Percentiles rank a stretch among this genome's conserved stretches.
Evolutionary conservation across 2,329 filamentous ascomycete genomes (phyloP).

Genomic region (Phialocephala sp.): DNA sequence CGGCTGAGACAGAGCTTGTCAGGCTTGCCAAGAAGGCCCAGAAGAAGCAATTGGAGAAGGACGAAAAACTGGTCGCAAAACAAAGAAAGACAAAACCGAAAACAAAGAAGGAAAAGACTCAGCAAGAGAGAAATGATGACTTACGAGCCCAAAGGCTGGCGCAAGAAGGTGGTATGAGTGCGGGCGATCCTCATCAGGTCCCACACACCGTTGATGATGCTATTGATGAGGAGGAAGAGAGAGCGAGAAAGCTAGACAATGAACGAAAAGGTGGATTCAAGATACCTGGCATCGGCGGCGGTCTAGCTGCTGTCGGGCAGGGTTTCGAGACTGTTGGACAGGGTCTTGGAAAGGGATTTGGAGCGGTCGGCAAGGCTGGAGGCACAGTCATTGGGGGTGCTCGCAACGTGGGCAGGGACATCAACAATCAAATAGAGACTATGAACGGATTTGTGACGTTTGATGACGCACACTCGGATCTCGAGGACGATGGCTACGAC

Average conservation of each 20-base stretch:
- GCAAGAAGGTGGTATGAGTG: slow-evolving; percentile 55
- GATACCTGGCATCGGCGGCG: slow-evolving; percentile 33
- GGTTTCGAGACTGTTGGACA: slow-evolving; percentile 39
- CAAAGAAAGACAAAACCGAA: slow-evolving; percentile 45
- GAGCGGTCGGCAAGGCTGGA: slow-evolving; percentile 45
- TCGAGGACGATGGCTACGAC: slow-evolving; percentile 39
- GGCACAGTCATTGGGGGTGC: slow-evolving; percentile 52
- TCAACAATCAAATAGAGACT: slow-evolving; percentile 59
- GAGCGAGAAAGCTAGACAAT: slow-evolving; percentile 28
- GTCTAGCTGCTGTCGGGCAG: slow-evolving; percentile 39
- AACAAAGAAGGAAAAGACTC: slow-evolving; percentile 44
- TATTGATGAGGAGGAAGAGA: slow-evolving; percentile 47
- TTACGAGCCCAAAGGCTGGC: slow-evolving; percentile 50
- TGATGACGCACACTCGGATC: slow-evolving; percentile 26
- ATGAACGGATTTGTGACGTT: slow-evolving; percentile 50
- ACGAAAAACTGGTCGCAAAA: slow-evolving; percentile 55
- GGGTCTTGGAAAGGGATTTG: slow-evolving; percentile 38
- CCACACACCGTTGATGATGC: slow-evolving; percentile 57
- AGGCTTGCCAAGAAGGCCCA: slow-evolving; percentile 79
- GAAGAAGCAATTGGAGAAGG: slow-evolving; percentile 59
- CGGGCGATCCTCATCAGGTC: slow-evolving; percentile 58
- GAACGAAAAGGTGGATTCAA: slow-evolving; percentile 35
- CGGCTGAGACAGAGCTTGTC: slow-evolving; percentile 84
- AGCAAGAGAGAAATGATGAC: slow-evolving; percentile 43
- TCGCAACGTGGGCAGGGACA: slow-evolving; percentile 54